Base-by-base conservation (phyloP, 2,329 filamentous ascomycete species). In the Phyllosticta ampelicida region DNA sequence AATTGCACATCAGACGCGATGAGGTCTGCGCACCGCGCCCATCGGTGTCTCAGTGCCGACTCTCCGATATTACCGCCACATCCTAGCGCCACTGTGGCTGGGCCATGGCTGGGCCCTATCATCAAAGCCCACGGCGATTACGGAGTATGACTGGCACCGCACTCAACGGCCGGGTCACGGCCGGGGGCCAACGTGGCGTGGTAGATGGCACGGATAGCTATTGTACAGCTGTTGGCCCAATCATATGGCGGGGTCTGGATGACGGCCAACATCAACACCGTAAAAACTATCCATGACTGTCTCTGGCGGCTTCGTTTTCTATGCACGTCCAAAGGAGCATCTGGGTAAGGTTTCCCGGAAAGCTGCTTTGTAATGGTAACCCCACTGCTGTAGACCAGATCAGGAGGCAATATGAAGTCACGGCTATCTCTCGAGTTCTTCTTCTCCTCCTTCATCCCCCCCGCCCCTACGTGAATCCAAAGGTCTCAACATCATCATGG, bases 301-400 rank as follows among this genome's bases (percentile, higher is more conserved):
- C 36, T 44, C 36, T 44, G 36, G 16, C 36, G 13, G 36, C 36
- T n/a, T 44, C 36, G 6, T 8, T n/a, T 44, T 44, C 36, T n/a
- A 44, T 44, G 36, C 36, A 44, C 36, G 36, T 16, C 36, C 36
- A 44, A 44, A 8, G 2, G 8, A 44, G 36, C n/a, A 13, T 44
- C 8, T 44, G 36, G 36, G 36, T 44, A 44, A 44, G 16, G 11
- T 44, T 44, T 44, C 36, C 36, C 36, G 36, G 36, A 4, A 6
- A 44, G 29, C 9, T 53, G 55, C 55, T 58, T 58, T 53, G 55
- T 58, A 58, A 58, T 58, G 51, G 51, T 8, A 29, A 53, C 55
- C 55, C 55, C 55, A 58, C 55, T 53, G 36, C 51, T 53, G 51
- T 44, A 13, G 19, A 9, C 20, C 26, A 53, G 2, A 9, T 23